Evolutionary conservation across 306 rosid genomes (phyloP).

Genomic region (Luffa acutangula): DNA sequence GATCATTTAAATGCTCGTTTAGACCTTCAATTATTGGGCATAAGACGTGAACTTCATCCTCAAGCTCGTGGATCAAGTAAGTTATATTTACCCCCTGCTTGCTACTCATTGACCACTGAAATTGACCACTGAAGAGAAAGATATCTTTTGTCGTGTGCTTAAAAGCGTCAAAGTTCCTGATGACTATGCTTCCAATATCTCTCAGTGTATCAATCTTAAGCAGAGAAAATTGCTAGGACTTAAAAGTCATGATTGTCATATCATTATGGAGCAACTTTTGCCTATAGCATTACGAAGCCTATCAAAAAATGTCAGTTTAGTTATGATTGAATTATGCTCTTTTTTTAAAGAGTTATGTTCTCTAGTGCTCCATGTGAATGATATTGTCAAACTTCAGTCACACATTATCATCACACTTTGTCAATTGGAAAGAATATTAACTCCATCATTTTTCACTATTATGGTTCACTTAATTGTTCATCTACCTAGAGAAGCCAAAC

Average conservation of each 20-base stretch:
- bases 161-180: background rate
- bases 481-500: background rate
- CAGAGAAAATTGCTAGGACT: too few species aligned
- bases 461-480: background rate
- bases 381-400: too few species aligned
- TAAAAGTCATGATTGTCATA: background rate
- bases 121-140: background rate
- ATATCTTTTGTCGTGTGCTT: background rate
- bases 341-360: too few species aligned
- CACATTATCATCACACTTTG: background rate
- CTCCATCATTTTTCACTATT: background rate
- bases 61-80: background rate
- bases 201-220: background rate
- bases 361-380: too few species aligned
- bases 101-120: too few species aligned
- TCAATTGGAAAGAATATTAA: background rate
- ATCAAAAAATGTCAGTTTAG: background rate
- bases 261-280: background rate
- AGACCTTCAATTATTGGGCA: background rate
- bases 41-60: background rate
- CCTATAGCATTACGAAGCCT: background rate
- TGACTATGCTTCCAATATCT: too few species aligned
- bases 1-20: too few species aligned
- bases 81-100: background rate
- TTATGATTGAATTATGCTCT: too few species aligned